Evolutionary conservation across 2,329 filamentous ascomycete genomes (phyloP).

Genomic region (Allantophomopsis cytisporea): DNA sequence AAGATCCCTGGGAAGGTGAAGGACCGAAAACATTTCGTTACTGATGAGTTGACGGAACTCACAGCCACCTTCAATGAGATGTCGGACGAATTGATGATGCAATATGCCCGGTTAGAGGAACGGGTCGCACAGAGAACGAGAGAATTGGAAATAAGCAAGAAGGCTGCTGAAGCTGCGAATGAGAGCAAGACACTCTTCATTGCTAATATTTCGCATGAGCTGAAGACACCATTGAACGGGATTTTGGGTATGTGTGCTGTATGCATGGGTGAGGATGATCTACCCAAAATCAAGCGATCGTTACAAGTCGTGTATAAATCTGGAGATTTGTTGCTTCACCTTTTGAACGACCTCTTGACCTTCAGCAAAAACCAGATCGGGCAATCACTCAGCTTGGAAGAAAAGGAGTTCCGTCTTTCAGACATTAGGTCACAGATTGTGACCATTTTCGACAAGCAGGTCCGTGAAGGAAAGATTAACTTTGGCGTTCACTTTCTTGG

Average conservation of each 20-base stretch:
- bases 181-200: slow-evolving; percentile 97
- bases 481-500: slow-evolving; percentile 62
- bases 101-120: slow-evolving; percentile 74
- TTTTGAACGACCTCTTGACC: slow-evolving; percentile 78
- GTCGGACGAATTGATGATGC: slow-evolving; percentile 78
- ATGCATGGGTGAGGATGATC: slow-evolving; percentile 82
- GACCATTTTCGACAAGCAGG: slow-evolving; percentile 84
- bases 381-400: slow-evolving; percentile 67
- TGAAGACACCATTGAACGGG: slow-evolving; percentile 91
- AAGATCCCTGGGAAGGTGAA: slow-evolving; percentile 77
- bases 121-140: slow-evolving; percentile 72
- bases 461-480: slow-evolving; percentile 63
- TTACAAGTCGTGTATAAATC: slow-evolving; percentile 84
- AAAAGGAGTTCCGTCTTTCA: slow-evolving; percentile 73
- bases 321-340: slow-evolving; percentile 69
- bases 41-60: slow-evolving; percentile 73
- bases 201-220: slow-evolving; percentile 77
- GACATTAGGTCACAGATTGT: slow-evolving; percentile 73
- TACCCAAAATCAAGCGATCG: slow-evolving; percentile 65
- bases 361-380: slow-evolving; percentile 95
- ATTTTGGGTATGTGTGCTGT: slow-evolving; percentile 91
- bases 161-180: slow-evolving; percentile 86
- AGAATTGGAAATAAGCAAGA: slow-evolving; percentile 80
- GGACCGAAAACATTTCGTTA: slow-evolving; percentile 60
- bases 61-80: slow-evolving; percentile 85